Base-by-base conservation (phyloP, 2,329 filamentous ascomycete genomes). In the Aspergillus sp. region DNA sequence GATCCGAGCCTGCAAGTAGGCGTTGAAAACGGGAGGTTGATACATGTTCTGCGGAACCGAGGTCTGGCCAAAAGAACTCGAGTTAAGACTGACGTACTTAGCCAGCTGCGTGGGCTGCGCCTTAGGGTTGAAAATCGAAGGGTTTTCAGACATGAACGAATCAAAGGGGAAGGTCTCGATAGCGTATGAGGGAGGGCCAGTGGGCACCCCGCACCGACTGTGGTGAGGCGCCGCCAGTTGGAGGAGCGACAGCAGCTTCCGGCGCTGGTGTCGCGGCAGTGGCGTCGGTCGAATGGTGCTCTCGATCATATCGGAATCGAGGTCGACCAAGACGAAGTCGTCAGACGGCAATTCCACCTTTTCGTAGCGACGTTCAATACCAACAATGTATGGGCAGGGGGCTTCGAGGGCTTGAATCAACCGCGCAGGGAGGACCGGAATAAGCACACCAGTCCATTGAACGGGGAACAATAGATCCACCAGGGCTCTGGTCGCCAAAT, bases 371-470 rank as follows among this genome's bases (percentile, higher is more conserved):
- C 90, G 81, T 70, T 98, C 93, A 48, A 98, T 88, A 42, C 93
- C 93, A 39, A 97, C 88, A 55, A 98, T 95, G 60, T 97, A 98
- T 0, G 93, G 93, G 58, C 93, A 97, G 2, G 91, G 91, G 1
- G 91, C 91, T 58, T 97, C 93, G 12, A 98, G 77, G 2, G 89
- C 91, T 45, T 93, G 90, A 7, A 98, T 77, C 26, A 98, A 74
- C 33, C 91, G 82, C 6, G 88, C 87, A 4, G 91, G 91, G 6
- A 98, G 77, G 32, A 97, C 78, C 2, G 91, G 91, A 53, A 97
- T 96, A 63, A 95, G 89, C 42, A 97, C 88, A 57, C 90, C 94
- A 3, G 87, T 81, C 91, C 93, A 97, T 53, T 88, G 86, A 44
- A 97, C 73, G 5, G 90, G 91, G 64, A 95, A 98, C 19, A 98